These are phyloP conservation scores for Colletotrichum endophyticum DNA, from an alignment of 2,329 filamentous ascomycete genomes.

Conservation along the genomic window DNA sequence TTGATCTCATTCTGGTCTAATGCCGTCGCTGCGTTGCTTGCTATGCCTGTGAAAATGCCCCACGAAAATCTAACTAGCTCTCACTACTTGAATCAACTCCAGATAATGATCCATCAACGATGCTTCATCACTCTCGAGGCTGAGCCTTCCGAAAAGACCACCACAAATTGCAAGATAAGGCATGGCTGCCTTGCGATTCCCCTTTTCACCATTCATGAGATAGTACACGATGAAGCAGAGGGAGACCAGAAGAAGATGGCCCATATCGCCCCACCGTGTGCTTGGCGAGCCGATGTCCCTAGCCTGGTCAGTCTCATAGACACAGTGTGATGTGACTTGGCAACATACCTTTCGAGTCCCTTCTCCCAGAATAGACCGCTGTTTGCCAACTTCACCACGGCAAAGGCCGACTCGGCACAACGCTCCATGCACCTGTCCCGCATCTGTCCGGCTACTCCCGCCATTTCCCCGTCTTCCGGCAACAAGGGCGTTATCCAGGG, in stretches of 20 bases:
- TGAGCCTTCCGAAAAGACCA: not conserved
- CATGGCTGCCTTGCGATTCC: not conserved
- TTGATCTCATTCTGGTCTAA: not conserved
- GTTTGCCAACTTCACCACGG: slow-evolving; percentile 6
- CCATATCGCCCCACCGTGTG: slow-evolving; percentile 6
- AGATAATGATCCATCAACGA: slow-evolving; percentile 10
- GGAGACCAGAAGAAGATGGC: slow-evolving; percentile 7
- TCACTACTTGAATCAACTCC: not conserved
- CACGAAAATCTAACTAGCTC: not conserved
- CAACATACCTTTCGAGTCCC: not conserved
- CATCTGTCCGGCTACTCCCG: not conserved
- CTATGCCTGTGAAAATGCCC: not conserved
- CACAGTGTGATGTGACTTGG: no score
- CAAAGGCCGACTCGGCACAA: slow-evolving; percentile 7
- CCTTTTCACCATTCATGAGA: slow-evolving; percentile 1
- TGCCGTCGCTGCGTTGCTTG: not conserved
- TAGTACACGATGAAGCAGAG: slow-evolving; percentile 16
- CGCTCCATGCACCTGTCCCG: not conserved
- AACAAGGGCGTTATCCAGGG: not conserved
- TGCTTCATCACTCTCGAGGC: not conserved
- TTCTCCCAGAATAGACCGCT: slow-evolving; percentile 6
- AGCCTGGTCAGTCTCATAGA: not conserved
- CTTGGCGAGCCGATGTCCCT: slow-evolving; percentile 3
- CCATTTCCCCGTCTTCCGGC: not conserved
- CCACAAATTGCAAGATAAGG: slow-evolving; percentile 11